A percentile compares a stretch with the other conserved stretches of the same genome.
Conservation (phyloP, 164 flowering plant species). For the Pachysandra terminalis region DNA sequence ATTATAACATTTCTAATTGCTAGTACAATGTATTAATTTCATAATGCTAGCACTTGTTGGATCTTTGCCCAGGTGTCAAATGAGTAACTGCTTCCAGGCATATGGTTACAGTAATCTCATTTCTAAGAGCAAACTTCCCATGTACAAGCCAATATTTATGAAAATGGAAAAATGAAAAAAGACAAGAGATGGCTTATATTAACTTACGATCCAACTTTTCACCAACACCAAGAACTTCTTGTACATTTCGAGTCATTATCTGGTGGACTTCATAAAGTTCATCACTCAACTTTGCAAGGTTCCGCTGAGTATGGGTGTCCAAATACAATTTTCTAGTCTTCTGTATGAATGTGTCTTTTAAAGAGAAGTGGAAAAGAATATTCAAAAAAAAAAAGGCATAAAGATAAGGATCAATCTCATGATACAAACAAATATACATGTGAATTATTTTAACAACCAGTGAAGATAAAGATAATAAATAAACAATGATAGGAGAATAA, state of each 20-base stretch:
- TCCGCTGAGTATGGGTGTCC: conserved; percentile 86
- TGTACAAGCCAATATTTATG: too few relatives aligned
- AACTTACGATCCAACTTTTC: conserved; percentile 92
- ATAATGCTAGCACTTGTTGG: too few relatives aligned
- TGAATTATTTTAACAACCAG: too few relatives aligned
- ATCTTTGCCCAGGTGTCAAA: too few relatives aligned
- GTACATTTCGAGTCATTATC: conserved; percentile 96
- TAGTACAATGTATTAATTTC: too few relatives aligned
- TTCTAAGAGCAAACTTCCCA: too few relatives aligned
- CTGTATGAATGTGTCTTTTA: conserved; percentile 90
- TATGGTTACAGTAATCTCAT: too few relatives aligned
- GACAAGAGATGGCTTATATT: neutral
- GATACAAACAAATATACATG: too few relatives aligned
- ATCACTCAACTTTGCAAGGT: conserved; percentile 83
- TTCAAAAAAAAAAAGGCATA: conserved; percentile 5
- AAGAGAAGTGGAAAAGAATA: conserved; percentile 10
- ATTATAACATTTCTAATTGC: too few relatives aligned
- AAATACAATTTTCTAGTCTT: conserved; percentile 84
- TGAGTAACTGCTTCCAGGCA: too few relatives aligned
- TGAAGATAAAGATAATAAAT: too few relatives aligned
- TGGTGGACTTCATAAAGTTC: conserved; percentile 96
- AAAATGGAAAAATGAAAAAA: too few relatives aligned
- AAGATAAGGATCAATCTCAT: neutral
- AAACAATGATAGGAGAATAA: neutral
- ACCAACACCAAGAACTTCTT: conserved; percentile 97